Evolutionary conservation across 129 eudicot genomes (phyloP), one percentile per base, ranked within the genome.

Genomic region (Saposhnikovia divaricata): DNA sequence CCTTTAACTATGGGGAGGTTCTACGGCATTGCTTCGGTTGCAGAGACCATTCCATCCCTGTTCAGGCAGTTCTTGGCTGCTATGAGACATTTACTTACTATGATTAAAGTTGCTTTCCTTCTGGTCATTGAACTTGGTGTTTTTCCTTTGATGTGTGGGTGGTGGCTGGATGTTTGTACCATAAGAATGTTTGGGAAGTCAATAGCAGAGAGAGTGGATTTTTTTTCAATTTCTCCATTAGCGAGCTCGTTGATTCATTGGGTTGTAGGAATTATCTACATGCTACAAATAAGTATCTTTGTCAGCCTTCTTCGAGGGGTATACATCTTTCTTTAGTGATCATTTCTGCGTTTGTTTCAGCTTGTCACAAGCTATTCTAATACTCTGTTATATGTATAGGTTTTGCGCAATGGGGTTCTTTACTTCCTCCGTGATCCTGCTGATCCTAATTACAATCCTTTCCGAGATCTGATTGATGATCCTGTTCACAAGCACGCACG

Each of bases 281-380:
- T 91, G 98, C 86, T 91, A 68, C 98, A 94, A 80, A 94, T 91
- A 79, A 91, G 97, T 45, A 88, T 94, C 85, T 91, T 94, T 80
- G 97, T 94, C 76, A 90, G 96, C 86, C 98, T 93, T 91, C 98
- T 93, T 81, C 93, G 97, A 82, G 97, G 96, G 93, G 98, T 93
- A 87, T 71, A 57, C 55, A 53, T 34, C 23, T 74, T 15, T 55
- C n/a, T 31, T 34, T 23, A 16, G 27, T 61, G 21, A 76, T 47
- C 18, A 78, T 39, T 18, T 0, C 71, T 40, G 21, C 18, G 40
- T 37, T 21, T 68, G 4, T 16, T 80, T 39, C 69, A n/a, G 25
- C 27, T 34, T 47, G 28, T 63, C 63, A 21, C 74, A 42, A 44
- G 34, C 34, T 6, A 27, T n/a, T n/a, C 69, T 78, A 66, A 76